phyloP scores from a whole-genome alignment of 83 land plant species.

The Thuja plicata region DNA sequence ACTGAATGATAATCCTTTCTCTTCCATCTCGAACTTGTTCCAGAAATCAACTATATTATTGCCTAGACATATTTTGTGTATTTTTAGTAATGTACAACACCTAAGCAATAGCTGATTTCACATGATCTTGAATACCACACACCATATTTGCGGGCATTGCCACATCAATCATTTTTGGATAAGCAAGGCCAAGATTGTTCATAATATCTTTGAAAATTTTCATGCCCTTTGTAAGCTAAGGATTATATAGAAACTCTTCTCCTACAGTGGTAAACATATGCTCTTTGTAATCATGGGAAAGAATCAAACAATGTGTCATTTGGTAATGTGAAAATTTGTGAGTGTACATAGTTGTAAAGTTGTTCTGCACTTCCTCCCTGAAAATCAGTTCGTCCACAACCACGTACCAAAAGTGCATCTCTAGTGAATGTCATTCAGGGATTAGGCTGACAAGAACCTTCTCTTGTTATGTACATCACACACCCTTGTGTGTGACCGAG shows the following conservation, averaged over 20 bases:
- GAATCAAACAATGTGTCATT: too few species aligned
- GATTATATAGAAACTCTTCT: slow-evolving; percentile 79
- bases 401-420: slow-evolving; percentile 91
- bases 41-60: background rate
- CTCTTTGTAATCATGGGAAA: too few species aligned
- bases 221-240: slow-evolving; percentile 83
- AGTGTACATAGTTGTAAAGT: too few species aligned
- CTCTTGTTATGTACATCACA: slow-evolving; percentile 94
- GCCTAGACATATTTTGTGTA: background rate
- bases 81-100: background rate
- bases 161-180: slow-evolving; percentile 91
- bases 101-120: background rate
- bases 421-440: slow-evolving; percentile 98
- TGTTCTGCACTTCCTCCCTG: too few species aligned
- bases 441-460: slow-evolving; percentile 76
- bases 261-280: slow-evolving; percentile 90
- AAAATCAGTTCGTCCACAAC: slow-evolving; percentile 99
- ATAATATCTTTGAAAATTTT: slow-evolving; percentile 76
- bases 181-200: slow-evolving; percentile 80
- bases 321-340: too few species aligned
- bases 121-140: slow-evolving; percentile 82
- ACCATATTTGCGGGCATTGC: slow-evolving; percentile 94
- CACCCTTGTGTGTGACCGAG: slow-evolving; percentile 98
- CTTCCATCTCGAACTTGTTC: background rate
- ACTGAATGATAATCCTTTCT: background rate